Percentiles rank a stretch among this genome's conserved stretches.
These are phyloP conservation scores for Phellinidium pouzarii DNA, from an alignment of 1,284 basidiomycete genomes.

Conservation along the genomic window DNA sequence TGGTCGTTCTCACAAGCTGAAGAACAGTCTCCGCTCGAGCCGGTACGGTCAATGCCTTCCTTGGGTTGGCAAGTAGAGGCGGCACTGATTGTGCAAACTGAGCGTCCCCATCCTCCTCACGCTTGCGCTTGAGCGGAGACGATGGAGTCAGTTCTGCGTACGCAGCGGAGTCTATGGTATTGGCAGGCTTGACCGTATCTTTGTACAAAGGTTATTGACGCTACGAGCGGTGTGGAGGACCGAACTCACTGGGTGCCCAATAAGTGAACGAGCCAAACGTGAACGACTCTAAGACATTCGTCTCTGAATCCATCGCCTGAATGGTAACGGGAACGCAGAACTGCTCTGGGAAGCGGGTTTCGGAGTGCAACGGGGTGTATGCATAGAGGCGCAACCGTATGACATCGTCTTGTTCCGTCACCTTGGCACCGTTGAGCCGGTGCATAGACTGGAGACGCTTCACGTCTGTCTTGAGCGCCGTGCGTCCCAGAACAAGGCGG, in stretches of 20 bases:
- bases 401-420: background rate
- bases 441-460: slow-evolving; percentile 15
- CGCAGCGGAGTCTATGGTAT: slow-evolving; percentile 5
- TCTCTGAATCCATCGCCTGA: slow-evolving; percentile 52
- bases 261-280: slow-evolving; percentile 72
- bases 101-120: slow-evolving; percentile 8
- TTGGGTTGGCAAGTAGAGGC: background rate
- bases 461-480: slow-evolving; percentile 54
- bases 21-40: background rate
- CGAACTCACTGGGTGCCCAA: slow-evolving; percentile 39
- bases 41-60: background rate
- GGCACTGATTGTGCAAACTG: background rate
- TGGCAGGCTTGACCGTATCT: slow-evolving; percentile 9
- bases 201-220: background rate
- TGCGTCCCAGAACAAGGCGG: slow-evolving; percentile 59
- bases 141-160: background rate
- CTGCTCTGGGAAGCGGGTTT: slow-evolving; percentile 27
- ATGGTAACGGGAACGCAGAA: slow-evolving; percentile 44
- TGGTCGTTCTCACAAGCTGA: slow-evolving; percentile 9
- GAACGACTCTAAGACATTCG: slow-evolving; percentile 51
- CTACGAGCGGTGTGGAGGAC: background rate
- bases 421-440: background rate
- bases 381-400: slow-evolving; percentile 53
- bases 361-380: slow-evolving; percentile 39
- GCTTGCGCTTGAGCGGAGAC: slow-evolving; percentile 10